Percentiles rank a stretch among this genome's conserved stretches.
These are phyloP conservation scores for Rhizopus arrhizus DNA, from an alignment of 371 early-diverging fungal genomes.

Conservation along the genomic window DNA sequence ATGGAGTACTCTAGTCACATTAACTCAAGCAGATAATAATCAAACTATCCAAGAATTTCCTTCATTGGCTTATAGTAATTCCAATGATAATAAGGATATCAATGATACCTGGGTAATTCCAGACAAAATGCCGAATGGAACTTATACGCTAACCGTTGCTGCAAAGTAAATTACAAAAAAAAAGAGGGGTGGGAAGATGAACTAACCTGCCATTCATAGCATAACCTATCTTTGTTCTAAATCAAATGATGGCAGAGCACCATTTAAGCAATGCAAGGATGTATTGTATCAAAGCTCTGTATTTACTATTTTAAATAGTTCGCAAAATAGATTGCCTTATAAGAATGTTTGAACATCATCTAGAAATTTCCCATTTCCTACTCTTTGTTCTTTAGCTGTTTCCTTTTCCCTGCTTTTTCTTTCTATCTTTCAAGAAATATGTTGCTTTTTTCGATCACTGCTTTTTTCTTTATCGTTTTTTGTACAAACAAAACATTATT, in stretches of 20 bases:
- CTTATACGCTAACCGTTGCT: slow-evolving; percentile 30
- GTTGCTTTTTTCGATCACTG: too few relatives aligned
- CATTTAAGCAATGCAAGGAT: slow-evolving; percentile 21
- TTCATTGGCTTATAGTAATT: slow-evolving; percentile 10
- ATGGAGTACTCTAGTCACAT: slow-evolving; percentile 24
- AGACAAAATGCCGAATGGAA: slow-evolving; percentile 23
- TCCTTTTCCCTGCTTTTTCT: too few relatives aligned
- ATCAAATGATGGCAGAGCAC: slow-evolving; percentile 23
- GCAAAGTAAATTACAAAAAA: slow-evolving; percentile 36
- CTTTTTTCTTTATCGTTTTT: too few relatives aligned
- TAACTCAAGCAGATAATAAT: slow-evolving; percentile 19
- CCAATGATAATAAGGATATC: slow-evolving; percentile 1
- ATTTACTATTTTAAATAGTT: not conserved
- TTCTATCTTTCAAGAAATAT: too few relatives aligned
- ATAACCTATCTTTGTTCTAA: slow-evolving; percentile 38
- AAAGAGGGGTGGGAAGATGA: not conserved
- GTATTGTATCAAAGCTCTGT: not conserved
- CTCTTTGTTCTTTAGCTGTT: too few relatives aligned
- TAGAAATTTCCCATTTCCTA: too few relatives aligned
- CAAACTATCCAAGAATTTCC: slow-evolving; percentile 25
- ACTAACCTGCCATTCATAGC: slow-evolving; percentile 16
- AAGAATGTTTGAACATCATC: too few relatives aligned
- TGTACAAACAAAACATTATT: too few relatives aligned
- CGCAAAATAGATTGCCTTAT: too few relatives aligned
- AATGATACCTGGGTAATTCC: slow-evolving; percentile 38